Base-by-base conservation (phyloP, 2,329 filamentous ascomycete genomes). In the Talaromyces atroroseus region DNA sequence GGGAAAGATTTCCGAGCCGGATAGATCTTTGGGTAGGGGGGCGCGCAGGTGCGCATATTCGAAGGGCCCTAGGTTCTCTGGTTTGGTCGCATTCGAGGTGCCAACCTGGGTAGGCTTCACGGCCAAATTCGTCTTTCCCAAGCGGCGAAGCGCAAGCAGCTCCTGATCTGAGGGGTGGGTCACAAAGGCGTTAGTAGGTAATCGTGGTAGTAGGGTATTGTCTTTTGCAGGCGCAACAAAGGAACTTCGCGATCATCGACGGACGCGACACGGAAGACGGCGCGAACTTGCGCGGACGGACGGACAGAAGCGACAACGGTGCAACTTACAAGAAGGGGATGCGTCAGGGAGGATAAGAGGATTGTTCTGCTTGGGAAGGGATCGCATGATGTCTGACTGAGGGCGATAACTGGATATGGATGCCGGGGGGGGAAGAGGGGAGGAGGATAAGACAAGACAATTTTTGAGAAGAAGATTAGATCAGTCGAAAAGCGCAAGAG, bases 31-130 rank as follows among this genome's bases (percentile, higher is more conserved):
- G 50, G 94, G 94, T 48, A 99, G 78, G 14, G 94, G 92, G 59
- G 92, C 92, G 68, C 92, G 88, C 50, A 99, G 81, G 71, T 99
- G 94, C 62, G 92, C 92, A 73, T 99, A 99, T 74, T 97, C 94
- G 71, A 99, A 96, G 48, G 87, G 84, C 52, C 90, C 90, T 59
- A 94, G 79, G 63, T 87, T 85, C 63, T 87, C 81, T 48, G 84
- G 79, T 70, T 90, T 89, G 56, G 85, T 83, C 61, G 90, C 86
- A 71, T 85, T 87, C 40, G 82, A 81, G 10, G 83, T 83, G 58
- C 83, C 84, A n/a, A 86, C 78, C 64, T 88, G 85, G 34, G 86
- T 85, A 66, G 90, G 85, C 76, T 91, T 94, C 52, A 92, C 85
- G 10, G 87, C 86, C 61, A 99, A 82, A 74, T 95, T 89, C 23